Evolutionary conservation across 176 grass and related monocot genomes (phyloP).

Genomic region (Chrysopogon serrulatus): DNA sequence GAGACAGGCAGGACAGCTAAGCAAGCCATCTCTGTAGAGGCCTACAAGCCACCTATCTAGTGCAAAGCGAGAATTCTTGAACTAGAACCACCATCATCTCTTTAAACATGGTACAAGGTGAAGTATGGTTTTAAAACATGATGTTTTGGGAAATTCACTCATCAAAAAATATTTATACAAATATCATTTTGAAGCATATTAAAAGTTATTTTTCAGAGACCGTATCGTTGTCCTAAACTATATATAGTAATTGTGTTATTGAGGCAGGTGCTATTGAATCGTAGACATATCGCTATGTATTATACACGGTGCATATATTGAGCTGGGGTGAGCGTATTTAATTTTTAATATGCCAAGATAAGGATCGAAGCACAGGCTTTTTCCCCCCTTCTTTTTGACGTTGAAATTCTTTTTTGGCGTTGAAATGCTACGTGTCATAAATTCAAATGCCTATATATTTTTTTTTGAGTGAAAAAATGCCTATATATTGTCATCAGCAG

Average conservation of each 20-base stretch:
- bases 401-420: background rate
- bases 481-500: background rate
- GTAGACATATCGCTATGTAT: background rate
- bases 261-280: background rate
- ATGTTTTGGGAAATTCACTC: background rate
- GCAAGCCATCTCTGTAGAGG: too few relatives aligned
- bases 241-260: background rate
- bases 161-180: background rate
- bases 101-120: too few relatives aligned
- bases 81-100: background rate
- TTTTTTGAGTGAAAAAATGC: too few relatives aligned
- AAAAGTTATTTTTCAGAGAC: background rate
- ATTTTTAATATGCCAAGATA: background rate
- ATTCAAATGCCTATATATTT: background rate
- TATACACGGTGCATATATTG: background rate
- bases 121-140: background rate
- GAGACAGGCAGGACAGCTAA: too few relatives aligned
- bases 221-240: background rate
- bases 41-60: background rate
- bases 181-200: background rate
- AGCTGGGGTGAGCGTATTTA: too few relatives aligned
- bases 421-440: background rate
- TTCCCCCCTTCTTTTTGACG: background rate
- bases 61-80: background rate
- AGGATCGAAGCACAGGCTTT: background rate